Base-by-base conservation (phyloP, 2,329 filamentous ascomycete genomes). In the Helminthosporium solani region DNA sequence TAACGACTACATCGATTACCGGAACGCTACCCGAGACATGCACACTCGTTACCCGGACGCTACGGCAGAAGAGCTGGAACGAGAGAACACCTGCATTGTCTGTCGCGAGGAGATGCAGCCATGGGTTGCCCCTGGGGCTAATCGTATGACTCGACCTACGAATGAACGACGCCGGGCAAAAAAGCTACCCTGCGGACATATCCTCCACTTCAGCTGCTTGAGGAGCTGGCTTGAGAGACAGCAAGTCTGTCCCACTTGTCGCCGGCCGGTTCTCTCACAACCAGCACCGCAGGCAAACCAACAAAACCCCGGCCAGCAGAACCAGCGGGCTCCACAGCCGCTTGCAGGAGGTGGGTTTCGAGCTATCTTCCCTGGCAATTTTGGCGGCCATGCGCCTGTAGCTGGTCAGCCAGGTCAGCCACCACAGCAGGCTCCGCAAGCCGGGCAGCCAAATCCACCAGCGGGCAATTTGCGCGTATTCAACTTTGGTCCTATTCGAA, bases 151-250 rank as follows among this genome's bases (percentile, higher is more conserved):
- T 41, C 67, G 72, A 43, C 61, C 63, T n/a, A 78, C 87, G 45
- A 85, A 95, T 47, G 90, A 97, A 63, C 82, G 92, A 44, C 81
- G 88, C 46, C 82, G 94, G 16, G 90, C 94, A 6, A 99, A 99
- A 76, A 97, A 96, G 72, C 80, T 99, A 8, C 94, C 94, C 0
- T 99, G 94, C 70, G 91, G 92, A 3, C 94, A 99, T 64, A 94
- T 97, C 31, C 74, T 99, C 31, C 94, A 99, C 70, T 87, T 96
- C 55, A 87, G 90, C 38, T 99, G 94, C 68, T 81, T 99, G 47
- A 90, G 94, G 70, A 95, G 91, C 68, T 99, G 94, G 94, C 79
- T 99, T 21, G 94, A 99, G 75, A 81, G 94, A 54, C 94, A 99
- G 70, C 94, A 99, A 73, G 91, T 95, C 27, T 99, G 94, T 67